These are phyloP conservation scores for Dictyostelium citrinum DNA, from an alignment of 78 protist genomes.

Conservation along the genomic window DNA sequence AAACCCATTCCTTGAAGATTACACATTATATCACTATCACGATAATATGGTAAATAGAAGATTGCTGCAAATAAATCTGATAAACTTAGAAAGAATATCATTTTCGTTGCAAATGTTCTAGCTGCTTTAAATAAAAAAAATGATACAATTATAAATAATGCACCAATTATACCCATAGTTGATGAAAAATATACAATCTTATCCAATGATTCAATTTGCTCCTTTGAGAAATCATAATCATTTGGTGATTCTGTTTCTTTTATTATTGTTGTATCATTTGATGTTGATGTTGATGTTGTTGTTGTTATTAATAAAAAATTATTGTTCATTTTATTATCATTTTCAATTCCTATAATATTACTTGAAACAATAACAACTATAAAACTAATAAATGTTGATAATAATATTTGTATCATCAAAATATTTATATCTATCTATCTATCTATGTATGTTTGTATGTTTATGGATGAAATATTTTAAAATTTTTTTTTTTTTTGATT, in stretches of 20 bases:
- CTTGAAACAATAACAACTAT: neutral
- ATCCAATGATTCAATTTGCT: slow-evolving; percentile 30
- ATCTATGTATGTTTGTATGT: neutral
- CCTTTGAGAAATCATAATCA: neutral
- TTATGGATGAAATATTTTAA: too few species aligned
- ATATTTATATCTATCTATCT: neutral
- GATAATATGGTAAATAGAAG: slow-evolving; percentile 30
- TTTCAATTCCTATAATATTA: neutral
- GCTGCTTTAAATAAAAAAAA: slow-evolving; percentile 22
- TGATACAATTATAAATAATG: slow-evolving; percentile 56
- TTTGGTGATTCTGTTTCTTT: neutral
- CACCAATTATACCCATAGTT: slow-evolving; percentile 27
- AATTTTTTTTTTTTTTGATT: too few species aligned
- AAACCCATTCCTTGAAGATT: slow-evolving; percentile 49
- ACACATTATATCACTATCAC: slow-evolving; percentile 22
- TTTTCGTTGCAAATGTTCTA: slow-evolving; percentile 46
- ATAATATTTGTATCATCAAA: neutral
- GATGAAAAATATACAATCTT: slow-evolving; percentile 38
- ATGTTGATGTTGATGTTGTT: neutral
- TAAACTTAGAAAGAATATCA: slow-evolving; percentile 9
- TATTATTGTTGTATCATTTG: neutral
- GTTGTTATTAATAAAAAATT: neutral
- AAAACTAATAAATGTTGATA: neutral
- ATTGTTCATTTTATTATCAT: neutral
- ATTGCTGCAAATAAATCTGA: slow-evolving; percentile 46